Percentiles rank a stretch among this genome's conserved stretches.
Conservation (phyloP, 2,329 filamentous ascomycete species). For the Clonostachys rosea region DNA sequence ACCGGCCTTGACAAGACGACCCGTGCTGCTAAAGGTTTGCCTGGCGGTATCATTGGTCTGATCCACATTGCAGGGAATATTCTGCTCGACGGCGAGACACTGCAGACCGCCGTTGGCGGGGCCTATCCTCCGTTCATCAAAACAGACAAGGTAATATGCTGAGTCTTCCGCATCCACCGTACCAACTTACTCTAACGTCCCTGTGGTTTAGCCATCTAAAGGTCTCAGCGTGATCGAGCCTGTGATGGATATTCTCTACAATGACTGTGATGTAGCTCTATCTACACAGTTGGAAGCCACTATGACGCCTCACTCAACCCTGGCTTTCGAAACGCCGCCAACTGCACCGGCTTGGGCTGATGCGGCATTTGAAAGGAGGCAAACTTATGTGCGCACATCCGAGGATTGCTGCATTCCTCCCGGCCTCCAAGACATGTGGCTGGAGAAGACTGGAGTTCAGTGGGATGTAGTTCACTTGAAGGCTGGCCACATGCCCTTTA, state of each 20-base stretch:
- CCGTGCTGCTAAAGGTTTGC: conserved; percentile 2
- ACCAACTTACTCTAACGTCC: not conserved
- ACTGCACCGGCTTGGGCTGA: not conserved
- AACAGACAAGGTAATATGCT: not conserved
- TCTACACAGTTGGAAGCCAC: not conserved
- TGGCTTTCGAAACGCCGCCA: not conserved
- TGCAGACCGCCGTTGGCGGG: not conserved
- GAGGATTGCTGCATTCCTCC: not conserved
- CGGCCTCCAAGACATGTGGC: not conserved
- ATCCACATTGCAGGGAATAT: conserved; percentile 31
- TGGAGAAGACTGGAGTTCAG: not conserved
- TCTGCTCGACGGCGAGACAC: not conserved
- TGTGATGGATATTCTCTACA: not conserved
- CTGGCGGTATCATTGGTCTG: conserved; percentile 35
- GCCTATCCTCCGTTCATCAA: conserved; percentile 1
- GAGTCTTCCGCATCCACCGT: not conserved
- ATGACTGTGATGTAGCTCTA: not conserved
- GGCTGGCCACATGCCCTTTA: not conserved
- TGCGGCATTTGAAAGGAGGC: not conserved
- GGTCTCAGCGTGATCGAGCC: not conserved
- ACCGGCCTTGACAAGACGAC: conserved; percentile 27
- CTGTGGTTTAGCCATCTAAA: not conserved
- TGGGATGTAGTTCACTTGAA: not conserved
- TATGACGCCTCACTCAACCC: not conserved
- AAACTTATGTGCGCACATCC: not conserved